A percentile compares a stretch with the other conserved stretches of the same genome.
Evolutionary conservation across 2,329 filamentous ascomycete genomes (phyloP).

Genomic region (Escovopsis sp.): DNA sequence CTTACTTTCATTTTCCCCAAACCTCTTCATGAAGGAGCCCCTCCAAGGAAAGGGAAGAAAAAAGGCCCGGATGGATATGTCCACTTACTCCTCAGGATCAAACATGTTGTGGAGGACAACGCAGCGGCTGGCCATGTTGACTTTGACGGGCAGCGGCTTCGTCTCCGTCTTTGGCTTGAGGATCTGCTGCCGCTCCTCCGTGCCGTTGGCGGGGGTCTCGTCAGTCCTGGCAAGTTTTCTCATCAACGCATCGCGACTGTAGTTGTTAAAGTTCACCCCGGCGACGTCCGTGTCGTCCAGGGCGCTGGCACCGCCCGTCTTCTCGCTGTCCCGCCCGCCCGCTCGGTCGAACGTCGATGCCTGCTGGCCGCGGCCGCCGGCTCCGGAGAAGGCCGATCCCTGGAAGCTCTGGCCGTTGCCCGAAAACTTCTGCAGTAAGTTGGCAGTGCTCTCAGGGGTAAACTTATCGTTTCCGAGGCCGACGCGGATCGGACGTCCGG

Average conservation of each 20-base stretch:
- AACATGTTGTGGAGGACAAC: constrained; percentile 95
- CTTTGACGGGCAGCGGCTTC: constrained; percentile 67
- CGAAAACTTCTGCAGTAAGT: constrained; percentile 82
- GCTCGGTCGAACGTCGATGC: constrained; percentile 83
- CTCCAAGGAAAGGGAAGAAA: too few species aligned
- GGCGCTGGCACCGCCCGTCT: constrained; percentile 81
- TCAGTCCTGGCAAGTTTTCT: constrained; percentile 94
- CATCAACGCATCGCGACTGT: constrained; percentile 97
- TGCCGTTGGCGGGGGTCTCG: constrained; percentile 51
- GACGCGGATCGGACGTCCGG: constrained; percentile 92
- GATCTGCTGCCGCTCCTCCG: constrained; percentile 51
- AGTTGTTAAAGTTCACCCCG: constrained; percentile 98
- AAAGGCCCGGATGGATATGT: not conserved
- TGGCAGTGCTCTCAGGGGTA: constrained; percentile 89
- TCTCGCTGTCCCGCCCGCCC: constrained; percentile 76
- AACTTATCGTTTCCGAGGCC: constrained; percentile 99
- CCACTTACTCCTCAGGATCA: constrained; percentile 71
- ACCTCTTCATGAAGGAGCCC: too few species aligned
- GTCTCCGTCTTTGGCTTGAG: constrained; percentile 66
- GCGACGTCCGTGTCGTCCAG: constrained; percentile 95
- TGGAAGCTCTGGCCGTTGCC: constrained; percentile 67
- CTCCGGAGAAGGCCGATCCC: constrained; percentile 82
- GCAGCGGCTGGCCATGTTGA: constrained; percentile 86
- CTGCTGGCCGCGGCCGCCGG: constrained; percentile 74
- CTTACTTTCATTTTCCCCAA: too few species aligned